Conservation (phyloP, 768 basidiomycete genomes). For the Piloderma croceum region DNA sequence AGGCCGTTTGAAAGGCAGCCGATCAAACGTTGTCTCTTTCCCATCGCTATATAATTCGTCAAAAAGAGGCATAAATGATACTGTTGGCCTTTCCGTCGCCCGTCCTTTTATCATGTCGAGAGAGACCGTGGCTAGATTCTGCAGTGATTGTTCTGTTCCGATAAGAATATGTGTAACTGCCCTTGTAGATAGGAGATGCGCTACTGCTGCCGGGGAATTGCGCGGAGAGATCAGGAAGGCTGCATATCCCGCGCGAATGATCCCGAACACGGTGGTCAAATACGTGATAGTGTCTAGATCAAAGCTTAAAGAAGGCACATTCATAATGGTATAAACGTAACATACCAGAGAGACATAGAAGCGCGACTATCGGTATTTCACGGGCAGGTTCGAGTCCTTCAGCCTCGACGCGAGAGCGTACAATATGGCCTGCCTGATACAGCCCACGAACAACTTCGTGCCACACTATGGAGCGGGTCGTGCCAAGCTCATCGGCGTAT, state of each 20-base stretch:
- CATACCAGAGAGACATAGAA: slow-evolving; percentile 7
- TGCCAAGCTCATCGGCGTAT: slow-evolving; percentile 12
- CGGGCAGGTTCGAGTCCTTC: background rate
- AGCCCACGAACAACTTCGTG: slow-evolving; percentile 20
- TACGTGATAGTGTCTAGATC: slow-evolving; percentile 33
- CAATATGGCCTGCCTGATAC: slow-evolving; percentile 14
- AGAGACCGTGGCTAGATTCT: slow-evolving; percentile 15
- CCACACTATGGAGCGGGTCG: slow-evolving; percentile 15
- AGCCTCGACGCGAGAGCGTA: background rate
- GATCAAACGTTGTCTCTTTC: background rate
- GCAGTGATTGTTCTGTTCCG: slow-evolving; percentile 20
- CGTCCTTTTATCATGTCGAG: slow-evolving; percentile 15
- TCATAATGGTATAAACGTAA: background rate
- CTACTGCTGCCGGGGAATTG: slow-evolving; percentile 42
- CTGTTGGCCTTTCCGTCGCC: slow-evolving; percentile 4
- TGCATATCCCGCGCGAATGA: slow-evolving; percentile 35
- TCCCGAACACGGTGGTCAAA: slow-evolving; percentile 28
- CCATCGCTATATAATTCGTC: slow-evolving; percentile 12
- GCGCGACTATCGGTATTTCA: slow-evolving; percentile 2
- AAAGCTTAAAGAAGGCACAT: too few relatives aligned
- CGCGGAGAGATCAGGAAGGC: slow-evolving; percentile 36
- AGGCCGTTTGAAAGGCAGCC: slow-evolving; percentile 8
- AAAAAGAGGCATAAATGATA: slow-evolving; percentile 15
- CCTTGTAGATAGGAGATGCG: slow-evolving; percentile 34
- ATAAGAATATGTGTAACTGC: slow-evolving; percentile 23